These are phyloP conservation scores for Chloris gayana DNA, from an alignment of 176 grass and related monocot genomes.

Conservation along the genomic window DNA sequence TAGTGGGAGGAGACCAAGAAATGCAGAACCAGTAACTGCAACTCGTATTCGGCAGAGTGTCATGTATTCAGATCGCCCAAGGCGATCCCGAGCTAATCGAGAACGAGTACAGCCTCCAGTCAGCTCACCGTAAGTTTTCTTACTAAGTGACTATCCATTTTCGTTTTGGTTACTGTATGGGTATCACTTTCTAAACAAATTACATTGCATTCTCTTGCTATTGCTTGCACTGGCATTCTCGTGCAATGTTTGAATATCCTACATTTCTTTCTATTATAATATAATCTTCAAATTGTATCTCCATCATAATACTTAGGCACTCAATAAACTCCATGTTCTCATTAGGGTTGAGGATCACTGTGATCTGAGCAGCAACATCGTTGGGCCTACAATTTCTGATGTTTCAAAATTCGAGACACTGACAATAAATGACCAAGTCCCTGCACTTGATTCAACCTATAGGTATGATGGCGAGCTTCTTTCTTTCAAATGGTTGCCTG, in stretches of 20 bases:
- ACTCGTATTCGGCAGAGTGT: conserved; percentile 5
- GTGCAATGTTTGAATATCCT: too few relatives aligned
- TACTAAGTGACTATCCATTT: background rate
- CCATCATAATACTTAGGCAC: background rate
- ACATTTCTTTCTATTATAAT: too few relatives aligned
- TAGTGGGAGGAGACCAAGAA: background rate
- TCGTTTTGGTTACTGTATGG: background rate
- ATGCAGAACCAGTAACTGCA: background rate
- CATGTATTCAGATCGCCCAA: conserved; percentile 24
- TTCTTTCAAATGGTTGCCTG: too few relatives aligned
- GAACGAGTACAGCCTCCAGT: background rate
- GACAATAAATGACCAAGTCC: too few relatives aligned
- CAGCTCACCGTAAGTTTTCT: background rate
- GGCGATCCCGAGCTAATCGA: background rate
- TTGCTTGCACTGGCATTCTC: background rate
- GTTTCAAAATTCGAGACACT: too few relatives aligned
- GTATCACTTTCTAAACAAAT: background rate
- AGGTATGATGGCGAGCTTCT: too few relatives aligned
- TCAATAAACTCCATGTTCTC: background rate
- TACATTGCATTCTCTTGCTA: background rate
- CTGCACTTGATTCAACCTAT: too few relatives aligned
- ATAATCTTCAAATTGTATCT: background rate
- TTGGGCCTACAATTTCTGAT: too few relatives aligned
- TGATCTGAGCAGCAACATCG: too few relatives aligned
- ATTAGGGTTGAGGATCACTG: background rate